Base-by-base conservation (phyloP, 345 rosid genomes). In the Melaleuca alternifolia region DNA sequence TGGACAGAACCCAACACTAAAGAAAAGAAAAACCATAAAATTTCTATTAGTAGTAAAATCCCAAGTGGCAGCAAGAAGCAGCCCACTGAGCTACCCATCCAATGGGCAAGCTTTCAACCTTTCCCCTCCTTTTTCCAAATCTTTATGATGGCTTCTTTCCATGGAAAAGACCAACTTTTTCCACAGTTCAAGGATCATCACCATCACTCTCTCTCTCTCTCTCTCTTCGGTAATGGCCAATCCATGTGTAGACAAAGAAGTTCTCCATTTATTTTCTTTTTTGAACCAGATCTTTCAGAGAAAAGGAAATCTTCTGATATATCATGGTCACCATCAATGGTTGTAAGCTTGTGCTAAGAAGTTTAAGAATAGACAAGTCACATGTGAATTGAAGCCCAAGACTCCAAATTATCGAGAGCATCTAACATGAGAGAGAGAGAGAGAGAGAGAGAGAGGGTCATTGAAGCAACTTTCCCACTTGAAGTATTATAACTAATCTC, bases 121-220 rank as follows among this genome's bases (percentile, higher is more conserved):
- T 84, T 84, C 61, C 14, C 71, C 5, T 21, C 41, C 41, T 51
- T 61, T 62, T 65, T 85, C 86, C 59, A 85, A 46, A 7, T 51
- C 82, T 18, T 65, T 71, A 50, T 85, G 83, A 85, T 85, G 83
- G 26, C 87, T 79, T 77, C 84, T 77, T 86, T 86, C 54, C 61
- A n/a, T 46, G 87, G 54, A 86, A 86, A 86, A 77, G 54, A 86
- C 44, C 50, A 3, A 51, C 56, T 75, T 52, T 54, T 85, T 54
- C 83, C 84, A 53, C 84, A 15, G 87, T 52, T 75, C 41, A 77
- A 75, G 84, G 87, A 76, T 85, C 71, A 85, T 52, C 54, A 30
- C 48, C 57, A 26, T 85, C 33, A 46, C 77, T 65, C 44, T 30
- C 75, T 24, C 62, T 54, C 59, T 61, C 37, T 28, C 53, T 10